phyloP scores from a whole-genome alignment of 208 protist species.

The Trypanosoma theileri region DNA sequence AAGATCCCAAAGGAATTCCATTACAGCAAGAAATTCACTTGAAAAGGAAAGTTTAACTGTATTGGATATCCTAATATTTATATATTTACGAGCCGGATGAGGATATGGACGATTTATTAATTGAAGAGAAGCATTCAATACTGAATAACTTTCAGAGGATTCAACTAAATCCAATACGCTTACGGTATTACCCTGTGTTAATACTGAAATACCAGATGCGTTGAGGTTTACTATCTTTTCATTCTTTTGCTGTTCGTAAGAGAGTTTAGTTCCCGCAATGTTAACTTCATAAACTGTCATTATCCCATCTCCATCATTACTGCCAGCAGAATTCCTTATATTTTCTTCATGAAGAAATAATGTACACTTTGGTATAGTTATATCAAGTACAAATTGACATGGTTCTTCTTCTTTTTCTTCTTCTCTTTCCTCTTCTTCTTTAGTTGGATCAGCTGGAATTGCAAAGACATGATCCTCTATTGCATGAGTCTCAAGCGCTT shows the following conservation, averaged over 20 bases:
- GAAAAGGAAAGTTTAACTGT: slow-evolving; percentile 17
- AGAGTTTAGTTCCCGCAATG: neutral
- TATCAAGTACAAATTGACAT: slow-evolving; percentile 10
- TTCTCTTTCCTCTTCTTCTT: slow-evolving; percentile 15
- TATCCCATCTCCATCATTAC: neutral
- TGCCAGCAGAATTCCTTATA: neutral
- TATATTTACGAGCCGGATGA: slow-evolving; percentile 21
- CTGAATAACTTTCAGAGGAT: neutral
- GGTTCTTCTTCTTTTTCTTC: slow-evolving; percentile 4
- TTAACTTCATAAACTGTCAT: slow-evolving; percentile 1
- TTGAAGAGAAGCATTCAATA: slow-evolving; percentile 2
- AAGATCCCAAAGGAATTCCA: slow-evolving; percentile 48
- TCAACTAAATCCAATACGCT: neutral
- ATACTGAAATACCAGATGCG: slow-evolving; percentile 4
- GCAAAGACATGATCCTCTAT: slow-evolving; percentile 13
- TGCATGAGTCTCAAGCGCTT: slow-evolving; percentile 14
- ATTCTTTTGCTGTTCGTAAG: slow-evolving; percentile 2
- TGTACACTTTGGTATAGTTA: slow-evolving; percentile 2
- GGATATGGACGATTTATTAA: slow-evolving; percentile 9
- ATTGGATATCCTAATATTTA: slow-evolving; percentile 14
- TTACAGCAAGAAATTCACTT: slow-evolving; percentile 26
- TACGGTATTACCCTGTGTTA: neutral
- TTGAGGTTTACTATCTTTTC: neutral
- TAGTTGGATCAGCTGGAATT: slow-evolving; percentile 12
- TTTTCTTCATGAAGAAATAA: slow-evolving; percentile 9